Evolutionary conservation across 2,329 filamentous ascomycete genomes (phyloP), one percentile per base, ranked within the genome.

Genomic region (Thielaviopsis populi): DNA sequence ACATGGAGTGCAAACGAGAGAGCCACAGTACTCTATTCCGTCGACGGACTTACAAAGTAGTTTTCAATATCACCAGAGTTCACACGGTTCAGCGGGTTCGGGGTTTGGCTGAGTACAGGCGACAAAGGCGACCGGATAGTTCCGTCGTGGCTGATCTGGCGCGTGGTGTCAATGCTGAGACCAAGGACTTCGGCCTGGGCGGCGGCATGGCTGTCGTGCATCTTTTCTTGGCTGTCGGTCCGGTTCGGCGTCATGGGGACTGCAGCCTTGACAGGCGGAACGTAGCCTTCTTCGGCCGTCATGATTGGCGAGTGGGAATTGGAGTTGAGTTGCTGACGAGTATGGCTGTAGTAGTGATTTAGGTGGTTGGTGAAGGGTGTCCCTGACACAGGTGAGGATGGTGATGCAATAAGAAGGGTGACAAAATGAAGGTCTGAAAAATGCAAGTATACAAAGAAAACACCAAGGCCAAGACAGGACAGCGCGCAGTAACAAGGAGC

Each of bases 61-160:
- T 68, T 67, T 17, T 68, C 67, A n/a, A 68, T 10, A 13, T 68
- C 67, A 30, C 65, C 27, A 6, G 64, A 63, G 46, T 66, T 66
- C 24, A 61, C 61, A 1, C 64, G 64, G 22, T 61, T 61, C 30
- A 66, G n/a, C 19, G 63, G 64, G 48, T 66, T 66, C 4, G 64
- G 64, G 2, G 64, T 66, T 40, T 56, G 46, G n/a, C 61, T 63
- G n/a, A 66, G 58, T n/a, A 66, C 54, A 6, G 64, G 64, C 3
- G 61, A 63, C 15, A 66, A 24, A 19, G 64, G 64, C 17, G 62
- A 63, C 22, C 60, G 56, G 19, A 66, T 61, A 19, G 64, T 63
- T 40, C 61, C 61, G 1, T 59, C 48, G 48, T 63, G 17, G 11
- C 46, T 60, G 33, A 59, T n/a, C 24, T 66, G 64, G 24, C 63